Conservation (phyloP, 2,329 filamentous ascomycete species). For the Plenodomus tracheiphilus region DNA sequence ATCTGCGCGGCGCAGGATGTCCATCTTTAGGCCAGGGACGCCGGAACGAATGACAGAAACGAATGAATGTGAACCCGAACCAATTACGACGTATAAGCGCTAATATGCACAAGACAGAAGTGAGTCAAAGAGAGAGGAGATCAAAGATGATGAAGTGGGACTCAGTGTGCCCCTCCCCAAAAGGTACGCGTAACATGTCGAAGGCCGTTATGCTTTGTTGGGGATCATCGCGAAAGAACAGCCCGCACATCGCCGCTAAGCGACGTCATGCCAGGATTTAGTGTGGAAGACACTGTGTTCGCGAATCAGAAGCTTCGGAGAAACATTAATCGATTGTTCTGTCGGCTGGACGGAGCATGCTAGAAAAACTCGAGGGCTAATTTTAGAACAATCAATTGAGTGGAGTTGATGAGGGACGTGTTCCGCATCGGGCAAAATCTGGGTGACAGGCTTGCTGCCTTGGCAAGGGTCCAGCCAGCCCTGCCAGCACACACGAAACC, state of each 20-base stretch:
- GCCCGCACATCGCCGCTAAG: slow-evolving; percentile 6
- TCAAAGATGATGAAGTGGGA: background rate
- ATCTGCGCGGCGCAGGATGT: slow-evolving; percentile 11
- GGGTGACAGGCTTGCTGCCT: background rate
- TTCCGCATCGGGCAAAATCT: background rate
- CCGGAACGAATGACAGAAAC: background rate
- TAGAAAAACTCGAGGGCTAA: background rate
- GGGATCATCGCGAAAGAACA: slow-evolving; percentile 8
- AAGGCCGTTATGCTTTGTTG: slow-evolving; percentile 6
- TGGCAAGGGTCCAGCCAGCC: background rate
- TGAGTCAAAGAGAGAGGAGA: background rate
- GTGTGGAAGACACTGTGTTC: slow-evolving; percentile 2
- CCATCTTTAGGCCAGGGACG: slow-evolving; percentile 12
- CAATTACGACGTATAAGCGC: background rate
- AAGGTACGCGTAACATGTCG: slow-evolving; percentile 8
- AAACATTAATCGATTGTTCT: background rate
- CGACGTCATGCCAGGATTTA: slow-evolving; percentile 10
- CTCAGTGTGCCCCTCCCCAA: background rate
- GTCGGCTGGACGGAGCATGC: background rate
- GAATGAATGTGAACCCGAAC: background rate
- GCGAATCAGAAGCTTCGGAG: background rate
- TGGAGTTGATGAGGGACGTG: background rate
- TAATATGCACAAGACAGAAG: background rate
- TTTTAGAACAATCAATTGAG: background rate
- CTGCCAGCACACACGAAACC: too few species aligned